A percentile compares a stretch with the other conserved stretches of the same genome.
These are phyloP conservation scores for Colletotrichum incanum DNA, from an alignment of 2,329 filamentous ascomycete species.

Conservation along the genomic window DNA sequence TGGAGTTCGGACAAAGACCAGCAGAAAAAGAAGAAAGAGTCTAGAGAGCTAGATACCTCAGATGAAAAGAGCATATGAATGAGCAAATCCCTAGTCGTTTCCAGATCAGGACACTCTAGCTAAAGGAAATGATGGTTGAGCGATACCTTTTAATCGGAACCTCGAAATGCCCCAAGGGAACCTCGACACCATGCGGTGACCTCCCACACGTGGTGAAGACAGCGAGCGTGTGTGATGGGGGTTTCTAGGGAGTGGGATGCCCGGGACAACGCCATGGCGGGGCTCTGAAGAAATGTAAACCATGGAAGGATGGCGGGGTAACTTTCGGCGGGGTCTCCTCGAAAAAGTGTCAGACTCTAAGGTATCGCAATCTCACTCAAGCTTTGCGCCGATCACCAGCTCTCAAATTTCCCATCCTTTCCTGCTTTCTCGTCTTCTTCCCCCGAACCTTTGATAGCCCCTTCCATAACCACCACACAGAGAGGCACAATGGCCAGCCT, in stretches of 20 bases:
- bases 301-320: slow-evolving; percentile 38
- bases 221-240: slow-evolving; percentile 22
- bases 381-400: slow-evolving; percentile 3
- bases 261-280: slow-evolving; percentile 35
- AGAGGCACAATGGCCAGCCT: slow-evolving; percentile 64
- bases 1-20: slow-evolving; percentile 42
- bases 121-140: neutral
- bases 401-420: slow-evolving; percentile 4
- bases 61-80: slow-evolving; percentile 35
- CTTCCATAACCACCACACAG: neutral
- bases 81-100: neutral
- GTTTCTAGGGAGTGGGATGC: slow-evolving; percentile 15
- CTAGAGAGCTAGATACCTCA: slow-evolving; percentile 40
- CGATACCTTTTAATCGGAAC: neutral
- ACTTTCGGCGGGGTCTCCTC: slow-evolving; percentile 33
- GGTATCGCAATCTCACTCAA: slow-evolving; percentile 2
- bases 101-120: neutral
- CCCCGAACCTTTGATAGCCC: neutral
- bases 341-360: slow-evolving; percentile 31
- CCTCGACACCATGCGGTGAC: neutral
- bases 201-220: slow-evolving; percentile 19
- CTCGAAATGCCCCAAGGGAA: neutral
- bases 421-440: neutral
- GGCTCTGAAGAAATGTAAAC: slow-evolving; percentile 39
- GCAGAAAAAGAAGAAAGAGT: slow-evolving; percentile 35